Evolutionary conservation across 306 rosid species (phyloP).

Genomic region (Fagus sylvatica): DNA sequence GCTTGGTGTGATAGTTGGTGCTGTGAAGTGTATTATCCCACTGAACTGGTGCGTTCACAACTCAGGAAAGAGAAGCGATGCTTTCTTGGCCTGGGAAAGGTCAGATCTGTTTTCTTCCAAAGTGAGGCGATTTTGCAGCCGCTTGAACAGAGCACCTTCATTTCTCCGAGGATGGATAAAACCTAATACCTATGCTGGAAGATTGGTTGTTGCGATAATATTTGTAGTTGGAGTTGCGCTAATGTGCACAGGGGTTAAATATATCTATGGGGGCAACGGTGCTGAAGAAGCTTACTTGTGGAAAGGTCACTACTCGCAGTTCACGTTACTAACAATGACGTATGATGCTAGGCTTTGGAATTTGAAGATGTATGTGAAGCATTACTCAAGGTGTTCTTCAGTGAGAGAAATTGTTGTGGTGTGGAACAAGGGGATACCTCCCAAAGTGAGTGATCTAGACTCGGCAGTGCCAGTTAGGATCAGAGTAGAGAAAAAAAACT

Average conservation of each 20-base stretch:
- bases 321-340: slow-evolving; percentile 93
- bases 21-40: slow-evolving; percentile 83
- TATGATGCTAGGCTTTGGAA: slow-evolving; percentile 98
- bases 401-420: slow-evolving; percentile 93
- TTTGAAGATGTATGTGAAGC: slow-evolving; percentile 84
- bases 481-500: slow-evolving; percentile 77
- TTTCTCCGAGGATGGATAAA: slow-evolving; percentile 70
- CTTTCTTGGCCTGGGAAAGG: slow-evolving; percentile 66
- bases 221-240: slow-evolving; percentile 65
- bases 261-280: slow-evolving; percentile 86
- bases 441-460: slow-evolving; percentile 69
- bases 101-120: slow-evolving; percentile 55
- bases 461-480: slow-evolving; percentile 84
- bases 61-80: slow-evolving; percentile 60
- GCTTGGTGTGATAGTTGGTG: slow-evolving; percentile 78
- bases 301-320: slow-evolving; percentile 82
- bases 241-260: slow-evolving; percentile 74
- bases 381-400: slow-evolving; percentile 91
- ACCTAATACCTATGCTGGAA: slow-evolving; percentile 72
- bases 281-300: slow-evolving; percentile 79
- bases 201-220: slow-evolving; percentile 64
- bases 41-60: slow-evolving; percentile 64
- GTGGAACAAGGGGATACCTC: slow-evolving; percentile 98
- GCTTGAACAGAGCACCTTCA: slow-evolving; percentile 71
- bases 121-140: slow-evolving; percentile 77